Evolutionary conservation across 345 rosid genomes (phyloP).

Genomic region (Arabidopsis suecica): DNA sequence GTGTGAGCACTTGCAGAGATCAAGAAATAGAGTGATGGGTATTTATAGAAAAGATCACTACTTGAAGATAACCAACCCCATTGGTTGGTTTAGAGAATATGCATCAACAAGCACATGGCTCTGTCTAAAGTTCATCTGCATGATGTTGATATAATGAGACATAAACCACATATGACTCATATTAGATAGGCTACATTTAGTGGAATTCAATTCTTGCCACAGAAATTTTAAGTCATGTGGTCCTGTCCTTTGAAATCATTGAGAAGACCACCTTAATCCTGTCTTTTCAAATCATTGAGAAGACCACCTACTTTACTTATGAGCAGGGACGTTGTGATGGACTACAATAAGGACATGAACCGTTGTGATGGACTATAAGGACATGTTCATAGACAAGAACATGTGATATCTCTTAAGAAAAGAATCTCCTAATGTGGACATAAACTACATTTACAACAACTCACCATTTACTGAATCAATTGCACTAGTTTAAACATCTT

Average conservation of each 20-base stretch:
- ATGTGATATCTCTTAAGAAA: not conserved
- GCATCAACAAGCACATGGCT: slow-evolving; percentile 1
- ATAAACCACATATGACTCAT: not conserved
- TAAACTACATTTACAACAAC: not conserved
- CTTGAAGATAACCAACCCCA: slow-evolving; percentile 9
- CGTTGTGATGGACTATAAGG: not conserved
- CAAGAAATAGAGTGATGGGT: not conserved
- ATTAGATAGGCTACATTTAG: slow-evolving; percentile 1
- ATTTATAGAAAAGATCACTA: not conserved
- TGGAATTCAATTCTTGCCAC: slow-evolving; percentile 12
- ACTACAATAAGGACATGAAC: no score
- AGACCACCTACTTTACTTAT: slow-evolving; percentile 17
- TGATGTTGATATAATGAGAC: slow-evolving; percentile 9
- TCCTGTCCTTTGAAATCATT: slow-evolving; percentile 18
- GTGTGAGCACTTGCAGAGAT: slow-evolving; percentile 12
- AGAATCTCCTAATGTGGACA: not conserved
- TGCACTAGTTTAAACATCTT: not conserved
- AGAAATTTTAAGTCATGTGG: slow-evolving; percentile 4
- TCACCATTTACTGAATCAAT: not conserved
- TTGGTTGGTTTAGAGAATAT: slow-evolving; percentile 1
- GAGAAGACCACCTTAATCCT: slow-evolving; percentile 3
- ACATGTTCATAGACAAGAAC: not conserved
- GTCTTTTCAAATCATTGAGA: slow-evolving; percentile 18
- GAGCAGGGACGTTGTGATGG: not conserved
- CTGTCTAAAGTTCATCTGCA: not conserved